A percentile compares a stretch with the other conserved stretches of the same genome.
phyloP scores from a whole-genome alignment of 768 basidiomycete species.

The Suillus brevipes region DNA sequence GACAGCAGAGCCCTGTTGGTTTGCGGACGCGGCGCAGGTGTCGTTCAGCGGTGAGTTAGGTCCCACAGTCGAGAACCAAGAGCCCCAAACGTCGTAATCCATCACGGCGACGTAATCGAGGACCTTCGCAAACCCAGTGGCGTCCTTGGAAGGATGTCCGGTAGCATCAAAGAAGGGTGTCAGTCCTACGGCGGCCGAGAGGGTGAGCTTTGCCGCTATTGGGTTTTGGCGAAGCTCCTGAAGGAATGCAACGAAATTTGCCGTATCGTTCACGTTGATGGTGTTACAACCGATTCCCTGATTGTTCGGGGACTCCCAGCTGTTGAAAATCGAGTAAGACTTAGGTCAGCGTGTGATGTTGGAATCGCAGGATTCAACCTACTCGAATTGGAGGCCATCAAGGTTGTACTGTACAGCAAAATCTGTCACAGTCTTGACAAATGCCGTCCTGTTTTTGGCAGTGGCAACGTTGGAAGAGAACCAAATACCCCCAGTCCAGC shows the following conservation, averaged over 20 bases:
- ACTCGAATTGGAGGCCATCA: conserved; percentile 52
- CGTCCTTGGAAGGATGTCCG: conserved; percentile 64
- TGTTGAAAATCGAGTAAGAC: conserved; percentile 30
- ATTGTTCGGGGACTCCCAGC: conserved; percentile 84
- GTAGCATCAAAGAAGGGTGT: conserved; percentile 62
- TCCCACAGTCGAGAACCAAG: conserved; percentile 56
- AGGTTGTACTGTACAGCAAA: conserved; percentile 52
- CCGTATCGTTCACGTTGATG: conserved; percentile 55
- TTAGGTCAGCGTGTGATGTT: conserved; percentile 1
- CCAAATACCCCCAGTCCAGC: conserved; percentile 65
- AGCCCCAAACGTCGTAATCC: conserved; percentile 66
- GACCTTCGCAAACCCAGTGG: conserved; percentile 68
- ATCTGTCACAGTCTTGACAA: conserved; percentile 57
- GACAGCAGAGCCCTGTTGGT: conserved; percentile 72
- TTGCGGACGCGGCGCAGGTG: conserved; percentile 58
- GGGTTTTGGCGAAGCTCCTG: conserved; percentile 60
- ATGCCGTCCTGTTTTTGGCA: conserved; percentile 56
- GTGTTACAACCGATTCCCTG: conserved; percentile 72
- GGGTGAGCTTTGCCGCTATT: conserved; percentile 50
- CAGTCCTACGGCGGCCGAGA: conserved; percentile 70
- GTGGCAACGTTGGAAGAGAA: conserved; percentile 64
- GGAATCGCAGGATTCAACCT: neutral
- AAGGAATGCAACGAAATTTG: conserved; percentile 79
- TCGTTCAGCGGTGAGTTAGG: conserved; percentile 84
- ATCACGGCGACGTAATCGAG: conserved; percentile 67